Evolutionary conservation across 2,329 filamentous ascomycete genomes (phyloP).

Genomic region (Lecanosticta acicola): DNA sequence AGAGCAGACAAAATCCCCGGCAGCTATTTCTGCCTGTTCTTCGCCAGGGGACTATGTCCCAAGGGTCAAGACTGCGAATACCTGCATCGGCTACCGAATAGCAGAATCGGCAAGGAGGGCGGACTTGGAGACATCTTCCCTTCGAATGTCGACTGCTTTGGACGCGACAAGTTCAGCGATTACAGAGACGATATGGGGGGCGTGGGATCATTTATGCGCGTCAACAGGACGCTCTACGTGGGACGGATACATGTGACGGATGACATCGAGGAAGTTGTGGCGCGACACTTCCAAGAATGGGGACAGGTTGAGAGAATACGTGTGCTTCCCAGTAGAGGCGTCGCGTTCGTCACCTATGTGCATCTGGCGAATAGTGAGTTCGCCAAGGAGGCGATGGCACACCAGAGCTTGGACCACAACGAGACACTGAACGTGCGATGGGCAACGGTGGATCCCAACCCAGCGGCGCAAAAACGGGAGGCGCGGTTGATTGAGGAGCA

Average conservation of each 20-base stretch:
- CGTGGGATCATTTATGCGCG: constrained; percentile 85
- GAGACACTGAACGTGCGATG: constrained; percentile 94
- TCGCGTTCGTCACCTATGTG: constrained; percentile 90
- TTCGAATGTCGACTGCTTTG: constrained; percentile 91
- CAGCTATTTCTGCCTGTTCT: constrained; percentile 88
- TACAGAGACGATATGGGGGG: constrained; percentile 98
- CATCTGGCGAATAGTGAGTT: constrained; percentile 89
- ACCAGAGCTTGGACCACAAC: constrained; percentile 83
- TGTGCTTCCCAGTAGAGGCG: constrained; percentile 81
- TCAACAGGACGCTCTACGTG: constrained; percentile 90
- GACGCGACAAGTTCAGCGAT: constrained; percentile 84
- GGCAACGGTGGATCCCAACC: constrained; percentile 95
- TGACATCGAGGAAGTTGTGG: constrained; percentile 93
- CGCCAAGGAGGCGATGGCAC: constrained; percentile 78
- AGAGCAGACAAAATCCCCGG: constrained; percentile 49
- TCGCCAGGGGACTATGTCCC: constrained; percentile 73
- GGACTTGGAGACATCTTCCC: constrained; percentile 80
- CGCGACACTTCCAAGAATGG: constrained; percentile 95
- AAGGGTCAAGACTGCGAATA: constrained; percentile 93
- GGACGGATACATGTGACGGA: constrained; percentile 92
- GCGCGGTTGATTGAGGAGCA: constrained; percentile 87
- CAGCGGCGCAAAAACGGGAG: constrained; percentile 87
- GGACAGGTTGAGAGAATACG: constrained; percentile 81
- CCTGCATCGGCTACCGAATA: constrained; percentile 75
- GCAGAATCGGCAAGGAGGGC: constrained; percentile 32